Conservation (phyloP, 306 rosid species). For the Fagus sylvatica region DNA sequence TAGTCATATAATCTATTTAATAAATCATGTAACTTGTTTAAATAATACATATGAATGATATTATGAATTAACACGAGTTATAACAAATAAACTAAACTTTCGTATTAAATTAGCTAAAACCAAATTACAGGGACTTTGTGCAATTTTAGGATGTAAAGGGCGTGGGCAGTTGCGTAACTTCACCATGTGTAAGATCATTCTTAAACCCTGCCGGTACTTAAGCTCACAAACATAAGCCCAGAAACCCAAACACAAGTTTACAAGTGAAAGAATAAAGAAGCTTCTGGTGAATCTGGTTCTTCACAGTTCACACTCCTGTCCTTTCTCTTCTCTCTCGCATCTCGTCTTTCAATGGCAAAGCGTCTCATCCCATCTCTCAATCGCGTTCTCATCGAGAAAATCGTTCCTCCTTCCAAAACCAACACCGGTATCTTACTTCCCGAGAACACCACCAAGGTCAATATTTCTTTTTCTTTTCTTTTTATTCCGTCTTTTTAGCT, state of each 20-base stretch:
- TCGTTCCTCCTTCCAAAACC: constrained; percentile 8
- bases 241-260: neutral
- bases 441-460: constrained; percentile 28
- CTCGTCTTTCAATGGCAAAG: constrained; percentile 4
- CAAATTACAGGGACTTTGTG: too few relatives aligned
- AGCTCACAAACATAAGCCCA: neutral
- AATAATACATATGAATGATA: too few relatives aligned
- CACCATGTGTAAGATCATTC: neutral
- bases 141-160: too few relatives aligned
- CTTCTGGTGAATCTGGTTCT: neutral
- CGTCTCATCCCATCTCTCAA: constrained; percentile 10
- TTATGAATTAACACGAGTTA: too few relatives aligned
- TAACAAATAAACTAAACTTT: too few relatives aligned
- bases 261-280: too few relatives aligned
- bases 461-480: neutral
- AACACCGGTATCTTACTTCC: constrained; percentile 32
- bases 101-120: too few relatives aligned
- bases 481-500: neutral
- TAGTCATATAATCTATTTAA: too few relatives aligned
- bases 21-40: too few relatives aligned
- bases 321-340: neutral
- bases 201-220: constrained; percentile 29
- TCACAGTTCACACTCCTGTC: too few relatives aligned
- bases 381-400: constrained; percentile 13
- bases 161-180: neutral